phyloP scores from a whole-genome alignment of 1,284 basidiomycete species.

The Schizopora paradoxa region DNA sequence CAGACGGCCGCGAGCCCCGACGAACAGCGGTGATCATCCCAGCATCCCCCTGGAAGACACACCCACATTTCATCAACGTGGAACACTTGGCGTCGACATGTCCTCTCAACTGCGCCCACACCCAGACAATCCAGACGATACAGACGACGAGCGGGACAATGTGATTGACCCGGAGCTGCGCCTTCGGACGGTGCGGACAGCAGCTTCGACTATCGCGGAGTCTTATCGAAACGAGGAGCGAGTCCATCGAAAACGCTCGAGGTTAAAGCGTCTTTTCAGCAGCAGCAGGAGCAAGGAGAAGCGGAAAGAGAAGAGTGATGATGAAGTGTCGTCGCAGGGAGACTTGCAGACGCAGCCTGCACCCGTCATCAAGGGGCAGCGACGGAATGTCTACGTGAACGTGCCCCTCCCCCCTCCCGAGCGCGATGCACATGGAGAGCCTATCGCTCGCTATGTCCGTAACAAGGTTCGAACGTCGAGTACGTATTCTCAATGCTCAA shows the following conservation, averaged over 20 bases:
- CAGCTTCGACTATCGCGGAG: slow-evolving; percentile 83
- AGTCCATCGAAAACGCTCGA: slow-evolving; percentile 58
- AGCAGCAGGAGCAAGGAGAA: slow-evolving; percentile 40
- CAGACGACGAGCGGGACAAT: slow-evolving; percentile 49
- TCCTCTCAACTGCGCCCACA: slow-evolving; percentile 25
- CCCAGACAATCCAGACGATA: slow-evolving; percentile 34
- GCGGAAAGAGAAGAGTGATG: slow-evolving; percentile 32
- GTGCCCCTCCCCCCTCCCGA: slow-evolving; percentile 58
- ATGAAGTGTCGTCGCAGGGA: slow-evolving; percentile 19
- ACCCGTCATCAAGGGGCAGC: slow-evolving; percentile 40
- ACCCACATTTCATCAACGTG: no score
- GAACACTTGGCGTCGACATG: no score
- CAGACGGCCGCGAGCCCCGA: no score
- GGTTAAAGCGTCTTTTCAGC: slow-evolving; percentile 33
- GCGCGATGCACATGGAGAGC: slow-evolving; percentile 70
- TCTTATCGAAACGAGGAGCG: slow-evolving; percentile 74
- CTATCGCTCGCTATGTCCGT: slow-evolving; percentile 70
- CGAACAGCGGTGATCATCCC: no score
- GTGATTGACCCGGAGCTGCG: slow-evolving; percentile 80
- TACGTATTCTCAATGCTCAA: slow-evolving; percentile 38
- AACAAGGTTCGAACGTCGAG: slow-evolving; percentile 96
- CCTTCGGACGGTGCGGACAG: slow-evolving; percentile 83
- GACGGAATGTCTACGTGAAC: slow-evolving; percentile 83
- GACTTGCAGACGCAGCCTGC: slow-evolving; percentile 6
- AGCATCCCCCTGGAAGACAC: no score